Evolutionary conservation across 2,329 filamentous ascomycete genomes (phyloP).

Genomic region (Leptographium flavum): DNA sequence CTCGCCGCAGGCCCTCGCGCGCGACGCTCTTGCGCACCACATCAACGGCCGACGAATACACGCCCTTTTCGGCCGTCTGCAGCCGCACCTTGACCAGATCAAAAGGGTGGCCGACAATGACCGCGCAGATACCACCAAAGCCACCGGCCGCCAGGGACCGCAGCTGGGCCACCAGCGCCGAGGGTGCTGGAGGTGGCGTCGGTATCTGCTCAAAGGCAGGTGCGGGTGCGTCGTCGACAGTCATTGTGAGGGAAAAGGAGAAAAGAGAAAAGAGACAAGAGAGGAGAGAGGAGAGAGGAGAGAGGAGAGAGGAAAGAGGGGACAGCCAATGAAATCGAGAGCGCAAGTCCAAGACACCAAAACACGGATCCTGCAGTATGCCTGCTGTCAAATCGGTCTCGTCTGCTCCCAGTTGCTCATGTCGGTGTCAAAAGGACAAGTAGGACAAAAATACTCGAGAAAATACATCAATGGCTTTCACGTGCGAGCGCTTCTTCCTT

Average conservation of each 20-base stretch:
- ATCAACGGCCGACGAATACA: conserved; percentile 82
- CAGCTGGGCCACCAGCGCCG: conserved; percentile 32
- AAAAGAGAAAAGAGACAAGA: background rate
- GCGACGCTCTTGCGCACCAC: conserved; percentile 82
- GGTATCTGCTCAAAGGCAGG: background rate
- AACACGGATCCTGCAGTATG: background rate
- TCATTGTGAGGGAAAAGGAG: background rate
- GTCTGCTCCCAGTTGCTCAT: no score
- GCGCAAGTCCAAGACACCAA: background rate
- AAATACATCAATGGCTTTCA: background rate
- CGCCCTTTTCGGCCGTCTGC: conserved; percentile 88
- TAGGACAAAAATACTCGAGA: no score
- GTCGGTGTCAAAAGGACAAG: no score
- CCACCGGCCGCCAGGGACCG: conserved; percentile 80
- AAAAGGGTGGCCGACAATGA: conserved; percentile 90
- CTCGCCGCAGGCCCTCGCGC: conserved; percentile 64
- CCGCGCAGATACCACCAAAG: conserved; percentile 86
- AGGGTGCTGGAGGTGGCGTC: background rate
- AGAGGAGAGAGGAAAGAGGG: background rate
- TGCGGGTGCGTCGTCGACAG: background rate
- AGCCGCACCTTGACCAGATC: conserved; percentile 95
- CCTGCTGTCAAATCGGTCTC: background rate
- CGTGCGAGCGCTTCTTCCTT: background rate
- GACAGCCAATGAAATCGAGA: background rate
- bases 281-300: background rate